Evolutionary conservation across 495 filamentous ascomycete species (phyloP).

Genomic region (Neurospora africana): DNA sequence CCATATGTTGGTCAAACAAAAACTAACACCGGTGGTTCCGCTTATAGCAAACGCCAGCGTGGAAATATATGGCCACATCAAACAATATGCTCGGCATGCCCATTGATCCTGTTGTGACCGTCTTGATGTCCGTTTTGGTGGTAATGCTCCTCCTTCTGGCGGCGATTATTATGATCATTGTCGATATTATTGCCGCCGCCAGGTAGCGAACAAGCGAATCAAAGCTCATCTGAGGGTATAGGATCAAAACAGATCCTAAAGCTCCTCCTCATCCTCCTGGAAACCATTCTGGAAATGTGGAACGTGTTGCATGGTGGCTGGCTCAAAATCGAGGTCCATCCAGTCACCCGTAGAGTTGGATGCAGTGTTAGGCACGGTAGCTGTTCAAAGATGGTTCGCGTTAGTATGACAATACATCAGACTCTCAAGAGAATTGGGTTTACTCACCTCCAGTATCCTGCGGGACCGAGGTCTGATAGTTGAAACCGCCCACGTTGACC

Average conservation of each 20-base stretch:
- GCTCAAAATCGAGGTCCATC: background rate
- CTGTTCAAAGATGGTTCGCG: background rate
- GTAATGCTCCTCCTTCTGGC: background rate
- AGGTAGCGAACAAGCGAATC: background rate
- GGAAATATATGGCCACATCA: background rate
- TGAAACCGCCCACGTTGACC: no score
- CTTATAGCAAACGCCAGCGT: background rate
- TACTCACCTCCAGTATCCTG: background rate
- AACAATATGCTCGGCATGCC: background rate
- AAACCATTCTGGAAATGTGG: background rate
- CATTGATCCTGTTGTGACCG: background rate
- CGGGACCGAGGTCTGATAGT: background rate
- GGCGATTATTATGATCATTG: background rate
- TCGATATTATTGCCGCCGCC: constrained; percentile 7
- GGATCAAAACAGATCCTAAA: background rate
- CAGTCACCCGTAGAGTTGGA: background rate
- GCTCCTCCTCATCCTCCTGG: background rate
- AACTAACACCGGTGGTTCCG: background rate
- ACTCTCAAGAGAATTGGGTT: background rate
- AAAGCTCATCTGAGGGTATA: background rate
- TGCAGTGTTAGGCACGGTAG: background rate
- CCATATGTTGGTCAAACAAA: background rate
- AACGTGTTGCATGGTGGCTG: background rate
- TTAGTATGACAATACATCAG: background rate
- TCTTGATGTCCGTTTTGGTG: constrained; percentile 3